phyloP scores from a whole-genome alignment of 345 rosid genomes.

The Triadica sebifera region DNA sequence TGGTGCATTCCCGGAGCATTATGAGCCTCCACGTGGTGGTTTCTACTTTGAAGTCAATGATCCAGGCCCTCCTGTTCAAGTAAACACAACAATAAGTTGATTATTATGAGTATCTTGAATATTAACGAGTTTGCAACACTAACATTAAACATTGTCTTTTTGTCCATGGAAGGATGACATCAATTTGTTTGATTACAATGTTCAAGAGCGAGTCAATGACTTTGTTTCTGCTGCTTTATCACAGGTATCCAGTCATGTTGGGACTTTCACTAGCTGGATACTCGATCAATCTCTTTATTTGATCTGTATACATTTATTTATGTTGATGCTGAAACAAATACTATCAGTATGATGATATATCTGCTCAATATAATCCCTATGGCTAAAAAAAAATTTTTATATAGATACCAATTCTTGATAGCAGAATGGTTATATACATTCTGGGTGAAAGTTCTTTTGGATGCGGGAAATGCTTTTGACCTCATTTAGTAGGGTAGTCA shows the following conservation, averaged over 20 bases:
- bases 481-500: not conserved
- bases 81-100: slow-evolving; percentile 27
- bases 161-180: slow-evolving; percentile 63
- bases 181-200: slow-evolving; percentile 87
- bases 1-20: slow-evolving; percentile 89
- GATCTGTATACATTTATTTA: not conserved
- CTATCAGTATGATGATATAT: not conserved
- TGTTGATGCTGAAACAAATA: not conserved
- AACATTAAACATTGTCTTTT: slow-evolving; percentile 22
- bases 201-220: slow-evolving; percentile 81
- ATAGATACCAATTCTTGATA: not conserved
- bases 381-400: not conserved
- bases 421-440: not conserved
- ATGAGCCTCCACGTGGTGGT: slow-evolving; percentile 85
- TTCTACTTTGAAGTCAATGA: slow-evolving; percentile 91
- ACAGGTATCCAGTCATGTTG: slow-evolving; percentile 46
- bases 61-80: slow-evolving; percentile 76
- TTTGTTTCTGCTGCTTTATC: slow-evolving; percentile 90
- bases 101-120: slow-evolving; percentile 8
- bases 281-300: not conserved
- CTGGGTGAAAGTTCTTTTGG: not conserved
- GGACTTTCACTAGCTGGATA: not conserved
- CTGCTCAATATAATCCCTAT: not conserved
- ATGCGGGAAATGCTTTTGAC: not conserved
- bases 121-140: slow-evolving; percentile 16